phyloP scores from a whole-genome alignment of 2,329 filamentous ascomycete species.

The Sporothrix inflata region DNA sequence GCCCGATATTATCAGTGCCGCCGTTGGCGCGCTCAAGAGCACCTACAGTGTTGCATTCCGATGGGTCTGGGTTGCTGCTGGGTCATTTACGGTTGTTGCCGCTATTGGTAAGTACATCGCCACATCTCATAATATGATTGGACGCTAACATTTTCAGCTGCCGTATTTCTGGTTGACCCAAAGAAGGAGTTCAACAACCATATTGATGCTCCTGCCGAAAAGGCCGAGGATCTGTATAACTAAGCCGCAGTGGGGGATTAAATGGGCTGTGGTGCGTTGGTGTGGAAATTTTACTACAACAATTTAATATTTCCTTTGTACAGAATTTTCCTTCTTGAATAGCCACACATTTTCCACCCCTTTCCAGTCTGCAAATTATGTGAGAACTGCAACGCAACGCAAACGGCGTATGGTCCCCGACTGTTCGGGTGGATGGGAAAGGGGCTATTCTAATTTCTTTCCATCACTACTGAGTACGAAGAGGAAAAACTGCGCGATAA shows the following conservation, averaged over 20 bases:
- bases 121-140: not conserved
- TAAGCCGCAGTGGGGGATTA: not conserved
- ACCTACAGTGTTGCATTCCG: conserved; percentile 28
- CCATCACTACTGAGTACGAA: no score
- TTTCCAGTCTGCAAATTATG: not conserved
- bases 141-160: conserved; percentile 15
- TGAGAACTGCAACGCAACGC: no score
- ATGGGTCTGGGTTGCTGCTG: conserved; percentile 28
- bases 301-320: not conserved
- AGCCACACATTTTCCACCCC: not conserved
- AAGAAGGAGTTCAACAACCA: conserved; percentile 45
- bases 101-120: conserved; percentile 17
- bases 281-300: not conserved
- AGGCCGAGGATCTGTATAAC: conserved; percentile 28
- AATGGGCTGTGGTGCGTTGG: not conserved
- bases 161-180: conserved; percentile 41
- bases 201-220: conserved; percentile 45
- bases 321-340: not conserved
- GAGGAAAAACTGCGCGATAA: no score
- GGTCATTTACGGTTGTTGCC: conserved; percentile 26
- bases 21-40: conserved; percentile 16
- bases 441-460: not conserved
- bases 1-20: conserved; percentile 22
- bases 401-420: no score
- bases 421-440: no score